Evolutionary conservation across 768 basidiomycete species (phyloP), one percentile per base, ranked within the genome.

Genomic region (Pilatotrama ljubarskyi): DNA sequence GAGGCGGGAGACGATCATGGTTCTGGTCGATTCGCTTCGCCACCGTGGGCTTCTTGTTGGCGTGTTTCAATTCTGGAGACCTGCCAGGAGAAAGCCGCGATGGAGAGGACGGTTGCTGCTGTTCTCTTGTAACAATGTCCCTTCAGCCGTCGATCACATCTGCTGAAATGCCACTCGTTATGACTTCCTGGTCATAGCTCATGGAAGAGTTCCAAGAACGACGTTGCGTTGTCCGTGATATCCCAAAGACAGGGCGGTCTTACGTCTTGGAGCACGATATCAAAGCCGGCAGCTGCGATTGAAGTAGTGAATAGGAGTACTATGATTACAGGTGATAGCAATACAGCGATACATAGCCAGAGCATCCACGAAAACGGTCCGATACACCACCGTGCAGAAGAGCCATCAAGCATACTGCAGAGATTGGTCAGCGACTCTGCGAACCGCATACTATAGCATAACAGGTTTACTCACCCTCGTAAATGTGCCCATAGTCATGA

Each of bases 401-500:
- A 32, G 29, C 7, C 24, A 41, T 63, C 46, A 65, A n/a, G 64
- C 64, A 46, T 65, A 65, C 64, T 65, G 48, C 40, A 35, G 5
- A 15, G 7, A 20, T 24, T 8, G 26, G n/a, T 65, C 44, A 65
- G 64, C 3, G n/a, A 18, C 46, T 13, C 17, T 11, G 36, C 22
- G 9, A n/a, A 1, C 7, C 36, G 5, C 3, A 22, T 25, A 22
- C 18, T 11, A 1, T 20, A 14, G 32, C 18, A 20, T 15, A n/a
- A 22, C 4, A 44, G 22, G 18, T 1, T 2, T 1, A 78, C 93
- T 73, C 69, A 94, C 93, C 75, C 94, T 83, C 9, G 90, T 95
- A 66, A 95, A 97, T 13, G 94, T 96, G 17, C 87, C 86, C 82
- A 88, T 90, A 1, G 93, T 95, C 82, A 93, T 93, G 66, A 94